Conservation (phyloP, 208 protist species). For the Trypanosoma cruzi region DNA sequence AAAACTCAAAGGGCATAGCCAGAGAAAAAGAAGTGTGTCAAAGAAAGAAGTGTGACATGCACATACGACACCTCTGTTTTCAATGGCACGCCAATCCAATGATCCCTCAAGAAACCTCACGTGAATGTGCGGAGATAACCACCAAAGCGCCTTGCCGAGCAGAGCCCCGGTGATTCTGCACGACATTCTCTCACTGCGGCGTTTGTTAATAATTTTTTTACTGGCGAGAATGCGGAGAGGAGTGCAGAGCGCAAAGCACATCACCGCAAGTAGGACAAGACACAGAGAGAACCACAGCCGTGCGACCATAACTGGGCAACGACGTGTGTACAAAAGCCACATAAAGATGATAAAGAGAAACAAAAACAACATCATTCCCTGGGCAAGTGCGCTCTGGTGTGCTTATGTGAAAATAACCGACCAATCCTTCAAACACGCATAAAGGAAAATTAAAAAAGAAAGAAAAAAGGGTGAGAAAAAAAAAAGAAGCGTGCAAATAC, state of each 20-base stretch:
- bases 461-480: slow-evolving; percentile 23
- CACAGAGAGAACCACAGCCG: slow-evolving; percentile 64
- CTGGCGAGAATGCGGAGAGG: slow-evolving; percentile 24
- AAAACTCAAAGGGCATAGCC: slow-evolving; percentile 50
- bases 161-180: slow-evolving; percentile 41
- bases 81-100: slow-evolving; percentile 51
- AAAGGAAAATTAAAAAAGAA: slow-evolving; percentile 13
- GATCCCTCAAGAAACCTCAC: slow-evolving; percentile 64
- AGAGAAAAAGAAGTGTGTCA: slow-evolving; percentile 77
- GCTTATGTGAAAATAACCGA: background rate
- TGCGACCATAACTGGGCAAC: slow-evolving; percentile 52
- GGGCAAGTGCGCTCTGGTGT: background rate
- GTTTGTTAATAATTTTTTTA: slow-evolving; percentile 32
- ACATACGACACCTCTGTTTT: slow-evolving; percentile 56
- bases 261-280: slow-evolving; percentile 42
- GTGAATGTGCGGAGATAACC: slow-evolving; percentile 60
- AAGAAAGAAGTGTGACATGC: slow-evolving; percentile 90
- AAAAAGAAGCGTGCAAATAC: background rate
- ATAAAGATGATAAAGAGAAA: slow-evolving; percentile 50
- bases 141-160: slow-evolving; percentile 51
- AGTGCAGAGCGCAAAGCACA: slow-evolving; percentile 32
- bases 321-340: slow-evolving; percentile 43
- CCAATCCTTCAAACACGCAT: slow-evolving; percentile 8
- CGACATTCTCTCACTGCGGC: slow-evolving; percentile 35
- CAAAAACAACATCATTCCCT: slow-evolving; percentile 9